Conservation (phyloP, 805 yeast species). For the Lachancea kluyveri region DNA sequence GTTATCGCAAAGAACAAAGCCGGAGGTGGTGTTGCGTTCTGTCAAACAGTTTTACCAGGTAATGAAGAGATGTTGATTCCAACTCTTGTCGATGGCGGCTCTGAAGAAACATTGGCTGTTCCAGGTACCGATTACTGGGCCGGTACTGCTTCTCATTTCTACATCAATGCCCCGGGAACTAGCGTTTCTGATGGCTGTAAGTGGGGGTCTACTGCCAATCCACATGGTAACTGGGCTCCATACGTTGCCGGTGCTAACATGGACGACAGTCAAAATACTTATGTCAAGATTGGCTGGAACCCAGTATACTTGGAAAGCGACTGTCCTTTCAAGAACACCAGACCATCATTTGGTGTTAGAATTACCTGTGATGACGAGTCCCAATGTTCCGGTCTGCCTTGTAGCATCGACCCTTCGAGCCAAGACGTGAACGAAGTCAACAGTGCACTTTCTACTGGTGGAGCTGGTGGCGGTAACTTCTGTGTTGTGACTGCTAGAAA, state of each 20-base stretch:
- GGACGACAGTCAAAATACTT: slow-evolving; percentile 65
- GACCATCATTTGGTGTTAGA: slow-evolving; percentile 66
- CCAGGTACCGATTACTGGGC: slow-evolving; percentile 86
- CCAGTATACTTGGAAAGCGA: slow-evolving; percentile 67
- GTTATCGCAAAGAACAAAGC: slow-evolving; percentile 56
- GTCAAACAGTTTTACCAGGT: slow-evolving; percentile 92
- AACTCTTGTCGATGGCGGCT: slow-evolving; percentile 51
- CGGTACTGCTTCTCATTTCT: slow-evolving; percentile 79
- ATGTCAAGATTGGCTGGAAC: slow-evolving; percentile 85
- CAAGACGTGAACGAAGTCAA: slow-evolving; percentile 51
- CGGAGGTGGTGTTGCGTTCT: slow-evolving; percentile 62
- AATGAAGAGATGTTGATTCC: slow-evolving; percentile 94
- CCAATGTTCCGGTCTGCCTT: slow-evolving; percentile 69
- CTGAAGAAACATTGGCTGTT: slow-evolving; percentile 59
- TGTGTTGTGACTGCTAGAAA: slow-evolving; percentile 76
- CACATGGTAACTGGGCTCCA: slow-evolving; percentile 89
- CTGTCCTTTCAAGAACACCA: slow-evolving; percentile 45
- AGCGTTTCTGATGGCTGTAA: slow-evolving; percentile 69
- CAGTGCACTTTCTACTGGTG: slow-evolving; percentile 38
- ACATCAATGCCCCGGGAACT: slow-evolving; percentile 79
- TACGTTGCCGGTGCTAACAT: slow-evolving; percentile 89
- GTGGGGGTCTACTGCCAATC: slow-evolving; percentile 69
- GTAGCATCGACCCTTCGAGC: slow-evolving; percentile 71
- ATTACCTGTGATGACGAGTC: slow-evolving; percentile 65
- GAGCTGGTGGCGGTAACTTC: slow-evolving; percentile 70